A percentile compares a stretch with the other conserved stretches of the same genome.
Evolutionary conservation across 179 eudicot genomes (phyloP).

Genomic region (Pouteria campechiana): DNA sequence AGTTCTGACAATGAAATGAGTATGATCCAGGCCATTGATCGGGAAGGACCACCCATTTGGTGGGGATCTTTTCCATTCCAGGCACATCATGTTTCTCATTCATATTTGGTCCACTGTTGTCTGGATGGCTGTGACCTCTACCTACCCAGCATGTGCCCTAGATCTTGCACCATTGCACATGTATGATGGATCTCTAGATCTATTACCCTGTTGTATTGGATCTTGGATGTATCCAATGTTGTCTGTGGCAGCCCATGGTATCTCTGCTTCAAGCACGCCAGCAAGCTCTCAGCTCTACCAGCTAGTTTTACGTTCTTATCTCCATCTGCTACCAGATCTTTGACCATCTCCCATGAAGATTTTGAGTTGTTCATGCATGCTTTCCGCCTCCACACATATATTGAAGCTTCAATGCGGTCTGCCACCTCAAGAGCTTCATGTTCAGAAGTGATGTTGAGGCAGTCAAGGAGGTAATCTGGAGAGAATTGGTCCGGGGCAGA

Average conservation of each 20-base stretch:
- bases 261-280: constrained; percentile 70
- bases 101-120: too few species aligned
- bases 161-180: neutral
- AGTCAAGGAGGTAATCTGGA: constrained; percentile 63
- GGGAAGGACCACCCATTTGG: too few species aligned
- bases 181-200: neutral
- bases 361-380: constrained; percentile 38
- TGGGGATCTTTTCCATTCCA: too few species aligned
- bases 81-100: too few species aligned
- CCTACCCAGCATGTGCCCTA: too few species aligned
- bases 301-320: constrained; percentile 72
- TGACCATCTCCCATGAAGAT: constrained; percentile 75
- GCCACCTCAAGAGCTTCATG: constrained; percentile 95
- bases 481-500: constrained; percentile 40
- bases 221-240: constrained; percentile 80
- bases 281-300: constrained; percentile 60
- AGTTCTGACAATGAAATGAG: too few species aligned
- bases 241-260: constrained; percentile 93
- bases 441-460: constrained; percentile 58
- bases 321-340: constrained; percentile 43
- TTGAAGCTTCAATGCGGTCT: constrained; percentile 75
- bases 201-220: constrained; percentile 79
- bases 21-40: too few species aligned
- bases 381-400: constrained; percentile 82
- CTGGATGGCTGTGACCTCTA: too few species aligned